These are phyloP conservation scores for Setaria viridis DNA, from an alignment of 202 grass and related monocot species.

Conservation along the genomic window DNA sequence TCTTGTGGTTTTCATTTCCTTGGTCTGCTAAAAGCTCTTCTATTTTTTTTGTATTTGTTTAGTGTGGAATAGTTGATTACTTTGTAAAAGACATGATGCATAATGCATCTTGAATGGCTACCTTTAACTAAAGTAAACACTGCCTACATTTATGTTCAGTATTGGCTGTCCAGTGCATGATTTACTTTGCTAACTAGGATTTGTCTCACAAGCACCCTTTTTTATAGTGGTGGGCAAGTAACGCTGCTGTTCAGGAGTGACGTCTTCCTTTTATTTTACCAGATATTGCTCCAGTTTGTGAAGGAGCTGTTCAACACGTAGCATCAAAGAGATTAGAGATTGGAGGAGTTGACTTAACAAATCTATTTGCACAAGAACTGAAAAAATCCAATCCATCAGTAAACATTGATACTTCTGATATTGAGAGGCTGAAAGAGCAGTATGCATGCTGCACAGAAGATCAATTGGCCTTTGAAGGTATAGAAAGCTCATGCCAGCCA, in stretches of 20 bases:
- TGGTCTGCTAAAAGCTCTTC: not conserved
- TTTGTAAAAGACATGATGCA: not conserved
- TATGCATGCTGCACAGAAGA: constrained; percentile 85
- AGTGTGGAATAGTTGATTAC: not conserved
- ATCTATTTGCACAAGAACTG: constrained; percentile 82
- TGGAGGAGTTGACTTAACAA: constrained; percentile 95
- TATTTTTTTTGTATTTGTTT: not conserved
- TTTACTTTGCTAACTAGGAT: constrained; percentile 35
- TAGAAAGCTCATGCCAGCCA: constrained; percentile 61
- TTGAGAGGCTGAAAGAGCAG: constrained; percentile 90
- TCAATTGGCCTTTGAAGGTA: constrained; percentile 70
- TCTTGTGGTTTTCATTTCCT: not conserved
- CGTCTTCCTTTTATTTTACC: constrained; percentile 45
- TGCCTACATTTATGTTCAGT: constrained; percentile 15
- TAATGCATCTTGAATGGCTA: not conserved
- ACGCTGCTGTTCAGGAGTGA: not conserved
- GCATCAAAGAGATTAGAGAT: constrained; percentile 91
- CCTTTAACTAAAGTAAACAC: constrained; percentile 3
- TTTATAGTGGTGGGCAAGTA: constrained; percentile 11
- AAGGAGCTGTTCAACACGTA: constrained; percentile 97
- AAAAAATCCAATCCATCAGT: constrained; percentile 83
- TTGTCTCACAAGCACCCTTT: not conserved
- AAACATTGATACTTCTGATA: constrained; percentile 82
- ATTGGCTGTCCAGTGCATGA: not conserved
- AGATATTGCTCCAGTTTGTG: constrained; percentile 97